These are phyloP conservation scores for Termitomyces sp. DNA, from an alignment of 768 basidiomycete species.

Conservation along the genomic window DNA sequence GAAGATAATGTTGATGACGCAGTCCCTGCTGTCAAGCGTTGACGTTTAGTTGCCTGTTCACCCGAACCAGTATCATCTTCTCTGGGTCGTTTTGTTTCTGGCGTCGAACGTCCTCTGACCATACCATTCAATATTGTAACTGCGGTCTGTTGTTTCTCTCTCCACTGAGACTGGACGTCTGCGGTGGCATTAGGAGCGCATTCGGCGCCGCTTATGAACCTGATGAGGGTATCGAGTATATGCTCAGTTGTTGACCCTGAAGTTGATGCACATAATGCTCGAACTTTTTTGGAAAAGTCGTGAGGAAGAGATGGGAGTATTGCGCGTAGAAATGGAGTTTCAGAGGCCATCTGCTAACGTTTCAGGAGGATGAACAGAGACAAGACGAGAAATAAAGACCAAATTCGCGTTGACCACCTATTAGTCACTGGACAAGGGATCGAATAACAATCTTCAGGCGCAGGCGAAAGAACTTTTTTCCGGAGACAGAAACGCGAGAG, in stretches of 20 bases:
- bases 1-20: conserved; percentile 6
- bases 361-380: not conserved
- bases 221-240: conserved; percentile 36
- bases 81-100: conserved; percentile 27
- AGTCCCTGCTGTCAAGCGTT: conserved; percentile 19
- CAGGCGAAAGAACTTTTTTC: not conserved
- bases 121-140: conserved; percentile 25
- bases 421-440: not conserved
- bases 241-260: conserved; percentile 22
- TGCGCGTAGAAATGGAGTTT: conserved; percentile 26
- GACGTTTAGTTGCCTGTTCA: conserved; percentile 28
- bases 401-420: not conserved
- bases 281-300: conserved; percentile 28
- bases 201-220: conserved; percentile 37
- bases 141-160: conserved; percentile 28
- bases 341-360: conserved; percentile 19
- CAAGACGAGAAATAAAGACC: conserved; percentile 8
- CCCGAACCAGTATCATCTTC: conserved; percentile 24
- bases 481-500: not conserved
- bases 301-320: conserved; percentile 28
- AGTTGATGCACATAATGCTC: conserved; percentile 24
- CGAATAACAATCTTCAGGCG: too few relatives aligned
- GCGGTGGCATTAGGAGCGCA: conserved; percentile 25
- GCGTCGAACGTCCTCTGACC: conserved; percentile 12
- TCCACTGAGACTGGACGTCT: conserved; percentile 29